Evolutionary conservation across 2,329 filamentous ascomycete species (phyloP), one percentile per base, ranked within the genome.

Genomic region (Colletotrichum chlorophyti): DNA sequence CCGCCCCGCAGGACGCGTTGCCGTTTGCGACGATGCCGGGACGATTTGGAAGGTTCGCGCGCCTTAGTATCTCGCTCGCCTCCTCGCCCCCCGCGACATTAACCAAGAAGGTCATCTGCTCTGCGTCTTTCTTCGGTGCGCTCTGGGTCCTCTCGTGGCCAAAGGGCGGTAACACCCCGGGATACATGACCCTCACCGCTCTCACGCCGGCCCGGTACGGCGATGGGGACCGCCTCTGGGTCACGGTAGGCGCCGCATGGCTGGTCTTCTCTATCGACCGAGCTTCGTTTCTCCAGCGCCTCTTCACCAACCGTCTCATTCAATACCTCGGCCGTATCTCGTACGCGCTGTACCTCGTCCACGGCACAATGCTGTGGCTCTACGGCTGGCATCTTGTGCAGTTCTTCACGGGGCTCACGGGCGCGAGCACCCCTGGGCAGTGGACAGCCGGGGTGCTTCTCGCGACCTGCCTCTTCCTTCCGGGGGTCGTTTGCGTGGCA

Each of bases 311-410:
- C 0, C 73, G 74, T 6, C 80, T 86, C 65, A 84, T 81, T 65
- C 85, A 87, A 65, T 87, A 86, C 61, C 76, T 89, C 3, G 86
- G 86, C 1, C 79, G 81, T 43, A 78, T 88, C 52, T 87, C 84
- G 0, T 90, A 82, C 66, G 77, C 82, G 2, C 72, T 90, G 10
- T 90, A 89, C 70, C 74, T 89, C 7, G 78, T 88, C 11, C 87
- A 90, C 63, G 87, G 87, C 0, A 86, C 86, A 0, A 69, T 90
- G 1, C 71, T 90, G 1, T 82, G 77, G 76, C 78, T 76, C 0
- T 47, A 89, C 2, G 87, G 85, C 5, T 53, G 51, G 51, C 51
- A 37, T 8, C 31, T 47, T 12, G 23, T 35, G 12, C 31, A 21
- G 11, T 46, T 45, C 26, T 47, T 47, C n/a, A 47, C 41, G 32